Percentiles rank a stretch among this genome's conserved stretches.
phyloP scores from a whole-genome alignment of 371 early-diverging fungal genomes.

The Apophysomyces trapeziformis region DNA sequence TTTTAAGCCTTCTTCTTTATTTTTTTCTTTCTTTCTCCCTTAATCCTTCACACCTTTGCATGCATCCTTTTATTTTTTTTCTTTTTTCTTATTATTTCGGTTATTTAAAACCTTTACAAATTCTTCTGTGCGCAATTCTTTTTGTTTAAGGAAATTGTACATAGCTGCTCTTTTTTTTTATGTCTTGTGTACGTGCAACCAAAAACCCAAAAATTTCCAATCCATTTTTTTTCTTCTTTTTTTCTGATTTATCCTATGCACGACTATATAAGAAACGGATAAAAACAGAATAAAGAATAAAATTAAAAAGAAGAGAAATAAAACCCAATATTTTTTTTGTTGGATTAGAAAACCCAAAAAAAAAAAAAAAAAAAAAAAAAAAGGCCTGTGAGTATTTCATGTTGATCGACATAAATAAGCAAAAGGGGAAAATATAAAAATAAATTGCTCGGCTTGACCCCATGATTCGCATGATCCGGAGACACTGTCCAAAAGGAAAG shows the following conservation, averaged over 20 bases:
- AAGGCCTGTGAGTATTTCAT: no score
- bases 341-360: not conserved
- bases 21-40: not conserved
- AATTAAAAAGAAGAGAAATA: not conserved
- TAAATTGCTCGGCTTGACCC: not conserved
- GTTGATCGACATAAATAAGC: not conserved
- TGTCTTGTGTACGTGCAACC: slow-evolving; percentile 10
- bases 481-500: slow-evolving; percentile 1
- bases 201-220: not conserved
- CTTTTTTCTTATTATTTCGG: not conserved
- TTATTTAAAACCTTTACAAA: not conserved
- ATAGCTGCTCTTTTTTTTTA: slow-evolving; percentile 6
- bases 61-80: slow-evolving; percentile 5
- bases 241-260: slow-evolving; percentile 7
- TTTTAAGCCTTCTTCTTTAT: slow-evolving; percentile 13
- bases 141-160: slow-evolving; percentile 6
- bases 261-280: slow-evolving; percentile 8
- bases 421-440: no score
- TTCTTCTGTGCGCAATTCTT: slow-evolving; percentile 9
- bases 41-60: slow-evolving; percentile 2
- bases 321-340: not conserved
- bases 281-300: not conserved
- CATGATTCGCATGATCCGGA: slow-evolving; percentile 8
- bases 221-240: not conserved
- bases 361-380: no score